Evolutionary conservation across 805 yeast species (phyloP).

Genomic region (Spathaspora boniae): DNA sequence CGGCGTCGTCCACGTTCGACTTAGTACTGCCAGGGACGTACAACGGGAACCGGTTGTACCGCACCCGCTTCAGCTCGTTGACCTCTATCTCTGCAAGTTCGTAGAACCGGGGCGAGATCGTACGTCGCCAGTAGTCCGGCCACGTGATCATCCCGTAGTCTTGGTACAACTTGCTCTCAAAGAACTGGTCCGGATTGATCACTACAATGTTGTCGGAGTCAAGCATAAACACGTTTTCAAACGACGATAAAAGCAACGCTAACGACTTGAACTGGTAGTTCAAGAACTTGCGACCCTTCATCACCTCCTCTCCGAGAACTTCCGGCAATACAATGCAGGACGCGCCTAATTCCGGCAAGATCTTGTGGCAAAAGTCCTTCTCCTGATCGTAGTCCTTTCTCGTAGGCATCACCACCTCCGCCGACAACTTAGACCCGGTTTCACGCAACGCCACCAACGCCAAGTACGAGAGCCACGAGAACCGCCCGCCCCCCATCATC

Average conservation of each 20-base stretch:
- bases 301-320: slow-evolving; percentile 52
- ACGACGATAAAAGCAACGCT: slow-evolving; percentile 37
- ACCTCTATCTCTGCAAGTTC: slow-evolving; percentile 43
- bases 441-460: slow-evolving; percentile 30
- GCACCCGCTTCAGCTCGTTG: slow-evolving; percentile 24
- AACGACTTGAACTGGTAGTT: slow-evolving; percentile 71
- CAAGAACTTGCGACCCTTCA: slow-evolving; percentile 39
- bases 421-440: slow-evolving; percentile 36
- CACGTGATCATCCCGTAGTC: slow-evolving; percentile 35
- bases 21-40: slow-evolving; percentile 10
- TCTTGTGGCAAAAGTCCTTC: slow-evolving; percentile 47
- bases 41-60: slow-evolving; percentile 26
- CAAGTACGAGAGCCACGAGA: slow-evolving; percentile 34
- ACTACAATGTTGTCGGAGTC: slow-evolving; percentile 35
- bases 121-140: slow-evolving; percentile 44
- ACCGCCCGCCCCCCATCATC: slow-evolving; percentile 33
- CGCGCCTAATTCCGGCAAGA: slow-evolving; percentile 61
- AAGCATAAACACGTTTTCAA: slow-evolving; percentile 29
- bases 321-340: slow-evolving; percentile 55
- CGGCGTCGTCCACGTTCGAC: slow-evolving; percentile 12
- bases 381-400: slow-evolving; percentile 30
- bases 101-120: slow-evolving; percentile 29
- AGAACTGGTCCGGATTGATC: slow-evolving; percentile 27
- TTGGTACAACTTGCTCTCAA: slow-evolving; percentile 26
- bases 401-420: slow-evolving; percentile 36